Conservation (phyloP, 2,329 filamentous ascomycete genomes). For the Cladorrhinum sp. region DNA sequence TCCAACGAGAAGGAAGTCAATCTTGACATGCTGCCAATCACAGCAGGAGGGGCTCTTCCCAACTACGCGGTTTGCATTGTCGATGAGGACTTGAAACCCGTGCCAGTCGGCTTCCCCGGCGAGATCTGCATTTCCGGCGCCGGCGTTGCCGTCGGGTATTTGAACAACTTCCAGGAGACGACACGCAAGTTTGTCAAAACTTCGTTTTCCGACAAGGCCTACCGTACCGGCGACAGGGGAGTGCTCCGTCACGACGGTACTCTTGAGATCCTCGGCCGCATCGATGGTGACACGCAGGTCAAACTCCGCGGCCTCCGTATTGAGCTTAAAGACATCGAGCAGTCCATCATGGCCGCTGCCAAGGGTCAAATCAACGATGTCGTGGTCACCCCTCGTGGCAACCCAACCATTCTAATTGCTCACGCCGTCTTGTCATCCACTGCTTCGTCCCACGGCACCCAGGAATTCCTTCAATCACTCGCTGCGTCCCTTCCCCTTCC, state of each 20-base stretch:
- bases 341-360: too few relatives aligned
- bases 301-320: slow-evolving; percentile 3
- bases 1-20: not conserved
- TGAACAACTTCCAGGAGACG: not conserved
- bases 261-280: not conserved
- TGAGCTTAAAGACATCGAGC: not conserved
- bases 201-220: not conserved
- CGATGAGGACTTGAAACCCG: not conserved
- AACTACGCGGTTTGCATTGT: not conserved
- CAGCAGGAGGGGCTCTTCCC: not conserved
- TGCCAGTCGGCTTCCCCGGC: not conserved
- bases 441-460: too few relatives aligned
- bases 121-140: slow-evolving; percentile 1
- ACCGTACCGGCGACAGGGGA: not conserved
- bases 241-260: not conserved
- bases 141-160: not conserved
- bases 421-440: too few relatives aligned
- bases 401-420: not conserved
- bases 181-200: not conserved
- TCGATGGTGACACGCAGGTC: not conserved
- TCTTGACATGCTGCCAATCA: not conserved
- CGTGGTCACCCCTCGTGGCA: not conserved
- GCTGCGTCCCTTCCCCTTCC: too few relatives aligned
- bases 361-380: too few relatives aligned
- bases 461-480: too few relatives aligned